Base-by-base conservation (phyloP, 257 asterid species). In the Solanum raphanifolium region DNA sequence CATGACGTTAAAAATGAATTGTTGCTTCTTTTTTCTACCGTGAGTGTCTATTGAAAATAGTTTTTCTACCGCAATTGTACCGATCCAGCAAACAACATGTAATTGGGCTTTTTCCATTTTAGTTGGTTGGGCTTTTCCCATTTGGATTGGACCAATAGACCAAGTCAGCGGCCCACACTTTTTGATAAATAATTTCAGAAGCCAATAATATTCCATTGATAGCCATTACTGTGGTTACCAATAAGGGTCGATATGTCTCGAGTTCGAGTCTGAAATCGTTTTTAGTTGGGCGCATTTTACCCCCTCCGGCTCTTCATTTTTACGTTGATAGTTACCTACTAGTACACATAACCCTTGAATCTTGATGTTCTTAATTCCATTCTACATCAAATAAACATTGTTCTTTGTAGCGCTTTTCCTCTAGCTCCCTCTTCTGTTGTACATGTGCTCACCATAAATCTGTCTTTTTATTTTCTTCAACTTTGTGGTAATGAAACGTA, bases 211-310 rank as follows among this genome's bases (percentile, higher is more conserved):
- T 10, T 20, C 48, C 18, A 73, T 4, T 2, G 20, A 4, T 4
- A 32, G 25, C 41, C 32, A 32, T 10, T 71, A 29, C 74, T 11
- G 13, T 66, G 7, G 74, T 25, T 27, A 27, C 20, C 35, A 1
- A 66, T 25, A 4, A 65, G 3, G 29, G 7, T 3, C 13, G 2
- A 21, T 4, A 66, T 11, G 5, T 25, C 3, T 13, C n/a, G 38
- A 0, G 23, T 69, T 69, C 0, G 1, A 69, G 1, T 7, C 6
- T 32, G 0, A 0, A 13, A 7, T 31, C 0, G 1, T 12, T 3
- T 66, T 5, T 66, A 25, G 34, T 25, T 2, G 2, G 20, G 25
- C 1, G 5, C 20, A 0, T 66, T 66, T 66, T 13, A 65, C 12
- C 1, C 16, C 16, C 4, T 12, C 10, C 5, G 25, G 7, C 34